Conservation (phyloP, 2,329 filamentous ascomycete genomes). For the Phaeoacremonium minimum region DNA sequence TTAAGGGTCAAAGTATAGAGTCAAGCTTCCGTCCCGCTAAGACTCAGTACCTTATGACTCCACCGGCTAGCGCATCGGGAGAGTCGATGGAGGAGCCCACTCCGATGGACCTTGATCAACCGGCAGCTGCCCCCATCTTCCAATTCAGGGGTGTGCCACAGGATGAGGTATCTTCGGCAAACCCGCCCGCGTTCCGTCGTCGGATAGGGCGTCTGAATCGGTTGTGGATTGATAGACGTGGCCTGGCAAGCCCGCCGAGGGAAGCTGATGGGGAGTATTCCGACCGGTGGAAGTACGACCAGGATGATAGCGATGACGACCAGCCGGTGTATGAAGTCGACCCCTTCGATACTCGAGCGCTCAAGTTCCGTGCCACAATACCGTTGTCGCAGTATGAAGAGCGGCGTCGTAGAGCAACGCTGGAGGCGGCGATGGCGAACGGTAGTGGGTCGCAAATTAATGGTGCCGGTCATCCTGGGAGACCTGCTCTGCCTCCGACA, state of each 20-base stretch:
- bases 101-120: conserved; percentile 50
- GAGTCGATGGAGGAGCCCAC: conserved; percentile 34
- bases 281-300: conserved; percentile 83
- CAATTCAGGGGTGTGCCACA: conserved; percentile 39
- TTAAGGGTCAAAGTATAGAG: conserved; percentile 59
- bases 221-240: conserved; percentile 82
- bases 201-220: conserved; percentile 81
- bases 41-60: conserved; percentile 66
- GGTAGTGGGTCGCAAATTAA: no score
- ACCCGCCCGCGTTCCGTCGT: conserved; percentile 68
- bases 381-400: conserved; percentile 44
- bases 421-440: no score
- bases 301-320: conserved; percentile 79
- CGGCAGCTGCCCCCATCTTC: conserved; percentile 29
- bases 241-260: conserved; percentile 50
- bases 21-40: conserved; percentile 67
- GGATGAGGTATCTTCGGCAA: conserved; percentile 31
- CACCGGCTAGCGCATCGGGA: conserved; percentile 51
- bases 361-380: conserved; percentile 59
- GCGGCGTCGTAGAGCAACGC: no score
- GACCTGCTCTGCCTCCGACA: conserved; percentile 36
- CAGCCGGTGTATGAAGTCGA: conserved; percentile 72
- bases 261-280: conserved; percentile 38
- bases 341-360: conserved; percentile 56
- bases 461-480: background rate